These are phyloP conservation scores for Spatholobus suberectus DNA, from an alignment of 306 rosid species.

Conservation along the genomic window DNA sequence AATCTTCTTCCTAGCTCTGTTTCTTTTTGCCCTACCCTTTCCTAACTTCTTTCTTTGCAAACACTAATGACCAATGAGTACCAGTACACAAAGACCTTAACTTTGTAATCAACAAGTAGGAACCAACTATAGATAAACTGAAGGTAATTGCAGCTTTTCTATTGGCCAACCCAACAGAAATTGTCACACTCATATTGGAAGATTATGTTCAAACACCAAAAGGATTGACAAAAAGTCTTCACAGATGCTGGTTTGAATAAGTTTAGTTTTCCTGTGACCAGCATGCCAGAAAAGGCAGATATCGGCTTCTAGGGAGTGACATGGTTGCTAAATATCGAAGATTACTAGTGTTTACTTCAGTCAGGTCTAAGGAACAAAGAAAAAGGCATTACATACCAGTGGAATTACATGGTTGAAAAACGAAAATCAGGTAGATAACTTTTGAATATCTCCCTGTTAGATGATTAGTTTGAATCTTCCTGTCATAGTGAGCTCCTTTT, in stretches of 20 bases:
- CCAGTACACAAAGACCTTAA: neutral
- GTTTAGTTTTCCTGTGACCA: slow-evolving; percentile 66
- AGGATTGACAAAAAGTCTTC: slow-evolving; percentile 73
- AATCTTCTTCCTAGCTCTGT: too few species aligned
- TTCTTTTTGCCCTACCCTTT: too few species aligned
- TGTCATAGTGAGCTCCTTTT: too few species aligned
- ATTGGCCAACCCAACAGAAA: slow-evolving; percentile 64
- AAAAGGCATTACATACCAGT: slow-evolving; percentile 87
- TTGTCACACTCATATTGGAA: slow-evolving; percentile 76
- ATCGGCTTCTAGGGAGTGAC: slow-evolving; percentile 74
- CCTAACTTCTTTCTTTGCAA: neutral
- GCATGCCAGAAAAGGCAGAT: slow-evolving; percentile 69
- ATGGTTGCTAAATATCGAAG: slow-evolving; percentile 79
- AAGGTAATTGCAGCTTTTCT: slow-evolving; percentile 68
- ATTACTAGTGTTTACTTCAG: slow-evolving; percentile 74
- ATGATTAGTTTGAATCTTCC: too few species aligned
- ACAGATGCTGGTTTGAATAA: slow-evolving; percentile 59
- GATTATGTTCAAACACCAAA: slow-evolving; percentile 74
- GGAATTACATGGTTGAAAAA: slow-evolving; percentile 84
- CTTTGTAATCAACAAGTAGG: slow-evolving; percentile 47
- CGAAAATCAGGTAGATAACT: slow-evolving; percentile 62
- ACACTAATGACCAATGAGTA: neutral
- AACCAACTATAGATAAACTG: slow-evolving; percentile 68
- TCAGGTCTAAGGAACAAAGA: slow-evolving; percentile 59
- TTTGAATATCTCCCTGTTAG: too few species aligned